Percentiles rank a stretch among this genome's conserved stretches.
phyloP scores from a whole-genome alignment of 345 rosid genomes.

The Linum lewisii region DNA sequence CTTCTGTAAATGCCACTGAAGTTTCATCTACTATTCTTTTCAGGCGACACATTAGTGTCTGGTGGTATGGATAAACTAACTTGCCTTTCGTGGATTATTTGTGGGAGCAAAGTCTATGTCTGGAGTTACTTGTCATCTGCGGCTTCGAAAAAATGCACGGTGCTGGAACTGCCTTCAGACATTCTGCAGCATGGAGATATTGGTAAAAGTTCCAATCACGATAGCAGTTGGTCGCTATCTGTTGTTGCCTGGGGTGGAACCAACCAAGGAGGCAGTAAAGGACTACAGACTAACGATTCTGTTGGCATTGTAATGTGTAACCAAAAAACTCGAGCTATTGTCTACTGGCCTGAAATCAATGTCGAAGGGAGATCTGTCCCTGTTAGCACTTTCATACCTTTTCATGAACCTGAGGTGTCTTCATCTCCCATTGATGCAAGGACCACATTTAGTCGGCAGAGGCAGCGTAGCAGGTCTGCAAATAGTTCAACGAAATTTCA shows the following conservation, averaged over 20 bases:
- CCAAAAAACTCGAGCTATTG: slow-evolving; percentile 45
- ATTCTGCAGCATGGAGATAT: slow-evolving; percentile 24
- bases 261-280: slow-evolving; percentile 25
- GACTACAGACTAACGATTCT: slow-evolving; percentile 26
- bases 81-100: slow-evolving; percentile 69
- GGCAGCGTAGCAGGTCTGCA: slow-evolving; percentile 22
- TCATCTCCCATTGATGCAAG: slow-evolving; percentile 35
- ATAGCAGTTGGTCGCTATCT: slow-evolving; percentile 52
- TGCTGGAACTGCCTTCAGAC: slow-evolving; percentile 52
- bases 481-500: slow-evolving; percentile 26
- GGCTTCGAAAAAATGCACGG: slow-evolving; percentile 40
- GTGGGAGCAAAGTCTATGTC: slow-evolving; percentile 53
- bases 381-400: slow-evolving; percentile 28
- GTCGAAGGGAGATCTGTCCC: slow-evolving; percentile 34
- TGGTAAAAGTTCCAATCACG: slow-evolving; percentile 19
- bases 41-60: slow-evolving; percentile 43
- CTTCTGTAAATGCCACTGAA: slow-evolving; percentile 7
- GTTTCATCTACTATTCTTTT: slow-evolving; percentile 12
- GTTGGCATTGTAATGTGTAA: slow-evolving; percentile 56
- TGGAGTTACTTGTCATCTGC: slow-evolving; percentile 60
- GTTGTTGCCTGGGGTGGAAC: slow-evolving; percentile 58
- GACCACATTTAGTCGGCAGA: slow-evolving; percentile 24
- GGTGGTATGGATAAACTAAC: slow-evolving; percentile 83
- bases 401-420: slow-evolving; percentile 32
- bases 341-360: slow-evolving; percentile 70